Evolutionary conservation across 2,329 filamentous ascomycete genomes (phyloP), one percentile per base, ranked within the genome.

Genomic region (Sarocladiaceae sp.): DNA sequence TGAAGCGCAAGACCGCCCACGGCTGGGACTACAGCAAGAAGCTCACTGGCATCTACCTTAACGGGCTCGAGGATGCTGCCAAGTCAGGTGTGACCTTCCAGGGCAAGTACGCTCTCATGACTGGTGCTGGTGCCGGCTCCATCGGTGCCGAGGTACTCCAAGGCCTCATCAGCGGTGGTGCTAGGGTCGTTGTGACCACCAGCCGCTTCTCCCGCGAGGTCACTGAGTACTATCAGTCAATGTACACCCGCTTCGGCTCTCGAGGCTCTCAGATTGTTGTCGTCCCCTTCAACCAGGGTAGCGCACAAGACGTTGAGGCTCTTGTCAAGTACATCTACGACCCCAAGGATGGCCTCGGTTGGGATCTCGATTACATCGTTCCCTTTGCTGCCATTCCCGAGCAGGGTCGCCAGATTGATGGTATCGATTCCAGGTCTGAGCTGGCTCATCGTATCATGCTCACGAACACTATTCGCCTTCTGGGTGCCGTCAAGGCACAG

Each of bases 11-110:
- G 68, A 82, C 87, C 44, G 80, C 90, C 50, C 85, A 95, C 58
- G 91, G 91, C 49, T 98, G 93, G 93, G 90, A 97, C 60, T 98
- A 97, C 74, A 97, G 88, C 80, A 98, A 97, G 78, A 96, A 94
- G 73, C 79, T 98, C 47, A 97, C 93, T 19, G 86, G 88, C 46
- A 68, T 90, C 55, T 98, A 98, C 63, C 80, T 98, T 26, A 88
- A 96, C 62, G 89, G 88, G 50, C 70, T 98, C 24, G 90, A 95
- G 69, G 80, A 90, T 51, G 89, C 90, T 52, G 93, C 93, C 52
- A 85, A 82, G 58, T 75, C 80, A 45, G 93, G 93, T 64, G 82
- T 98, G 48, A 93, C 83, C 37, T 98, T 95, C 73, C 80, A 89
- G 62, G 88, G 86, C 69, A 97, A 96, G 75, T 88, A 97, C 60